Evolutionary conservation across 257 asterid species (phyloP).

Genomic region (Fraxinus quadrangulata): DNA sequence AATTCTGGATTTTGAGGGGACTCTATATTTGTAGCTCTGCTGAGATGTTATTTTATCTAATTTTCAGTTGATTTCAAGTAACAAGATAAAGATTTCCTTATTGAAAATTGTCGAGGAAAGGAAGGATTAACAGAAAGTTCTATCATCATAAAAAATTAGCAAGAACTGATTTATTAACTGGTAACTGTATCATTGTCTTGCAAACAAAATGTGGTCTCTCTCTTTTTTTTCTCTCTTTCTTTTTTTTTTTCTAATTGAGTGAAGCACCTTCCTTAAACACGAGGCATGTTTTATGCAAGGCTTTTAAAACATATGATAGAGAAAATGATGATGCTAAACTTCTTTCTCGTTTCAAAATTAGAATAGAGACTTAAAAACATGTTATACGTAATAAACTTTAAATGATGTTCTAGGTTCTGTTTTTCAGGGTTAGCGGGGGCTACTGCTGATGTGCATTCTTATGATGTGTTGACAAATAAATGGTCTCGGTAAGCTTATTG

Average conservation of each 20-base stretch:
- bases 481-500: conserved; percentile 76
- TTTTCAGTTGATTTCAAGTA: conserved; percentile 1
- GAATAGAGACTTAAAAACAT: background rate
- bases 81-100: background rate
- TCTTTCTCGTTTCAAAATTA: background rate
- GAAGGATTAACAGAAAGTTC: background rate
- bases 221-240: background rate
- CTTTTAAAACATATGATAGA: conserved; percentile 1
- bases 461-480: conserved; percentile 85
- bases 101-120: conserved; percentile 2
- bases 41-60: background rate
- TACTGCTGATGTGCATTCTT: conserved; percentile 94
- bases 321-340: conserved; percentile 1
- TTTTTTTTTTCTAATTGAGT: background rate
- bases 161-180: background rate
- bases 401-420: conserved; percentile 27
- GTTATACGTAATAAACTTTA: background rate
- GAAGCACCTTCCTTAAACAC: background rate
- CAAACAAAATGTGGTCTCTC: background rate
- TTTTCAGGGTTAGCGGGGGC: conserved; percentile 97
- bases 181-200: background rate
- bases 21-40: background rate
- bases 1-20: conserved; percentile 15
- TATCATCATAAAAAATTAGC: background rate
- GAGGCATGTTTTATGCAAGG: background rate